Evolutionary conservation across 2,329 filamentous ascomycete genomes (phyloP).

Genomic region (Drechslerella dactyloides): DNA sequence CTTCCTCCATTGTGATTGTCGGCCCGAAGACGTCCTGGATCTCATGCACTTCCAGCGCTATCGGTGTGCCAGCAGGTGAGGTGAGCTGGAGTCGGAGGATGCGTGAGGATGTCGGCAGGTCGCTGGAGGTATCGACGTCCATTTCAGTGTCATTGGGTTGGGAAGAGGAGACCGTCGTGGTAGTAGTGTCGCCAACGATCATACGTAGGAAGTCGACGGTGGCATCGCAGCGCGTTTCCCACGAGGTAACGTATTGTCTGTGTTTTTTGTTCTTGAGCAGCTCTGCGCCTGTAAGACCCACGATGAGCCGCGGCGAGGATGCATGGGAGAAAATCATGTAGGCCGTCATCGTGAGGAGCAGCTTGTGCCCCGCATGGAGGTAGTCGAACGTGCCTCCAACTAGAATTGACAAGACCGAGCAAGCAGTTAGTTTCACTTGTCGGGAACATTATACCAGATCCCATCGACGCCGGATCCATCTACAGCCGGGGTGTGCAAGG

Average conservation of each 20-base stretch:
- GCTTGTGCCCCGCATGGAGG: constrained; percentile 91
- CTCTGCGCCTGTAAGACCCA: constrained; percentile 88
- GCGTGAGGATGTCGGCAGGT: constrained; percentile 41
- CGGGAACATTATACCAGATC: background rate
- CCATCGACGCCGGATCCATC: too few relatives aligned
- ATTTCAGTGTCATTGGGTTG: constrained; percentile 58
- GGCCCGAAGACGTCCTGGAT: constrained; percentile 90
- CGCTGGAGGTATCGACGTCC: constrained; percentile 55
- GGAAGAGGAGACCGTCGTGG: constrained; percentile 57
- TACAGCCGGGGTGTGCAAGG: constrained; percentile 11
- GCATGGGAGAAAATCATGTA: constrained; percentile 62
- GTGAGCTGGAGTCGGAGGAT: constrained; percentile 29
- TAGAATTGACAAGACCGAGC: constrained; percentile 34
- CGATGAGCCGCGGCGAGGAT: constrained; percentile 67
- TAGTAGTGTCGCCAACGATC: constrained; percentile 66
- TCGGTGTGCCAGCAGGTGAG: constrained; percentile 31
- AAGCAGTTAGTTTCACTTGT: background rate
- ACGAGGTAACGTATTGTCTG: constrained; percentile 78
- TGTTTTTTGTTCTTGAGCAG: constrained; percentile 89
- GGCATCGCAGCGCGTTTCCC: constrained; percentile 73
- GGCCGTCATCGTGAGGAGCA: constrained; percentile 87
- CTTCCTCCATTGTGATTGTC: constrained; percentile 79
- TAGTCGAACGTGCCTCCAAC: constrained; percentile 96
- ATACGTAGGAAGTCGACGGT: constrained; percentile 74
- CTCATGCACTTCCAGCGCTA: constrained; percentile 78